These are phyloP conservation scores for Chalciporus piperatus DNA, from an alignment of 768 basidiomycete genomes.

Conservation along the genomic window DNA sequence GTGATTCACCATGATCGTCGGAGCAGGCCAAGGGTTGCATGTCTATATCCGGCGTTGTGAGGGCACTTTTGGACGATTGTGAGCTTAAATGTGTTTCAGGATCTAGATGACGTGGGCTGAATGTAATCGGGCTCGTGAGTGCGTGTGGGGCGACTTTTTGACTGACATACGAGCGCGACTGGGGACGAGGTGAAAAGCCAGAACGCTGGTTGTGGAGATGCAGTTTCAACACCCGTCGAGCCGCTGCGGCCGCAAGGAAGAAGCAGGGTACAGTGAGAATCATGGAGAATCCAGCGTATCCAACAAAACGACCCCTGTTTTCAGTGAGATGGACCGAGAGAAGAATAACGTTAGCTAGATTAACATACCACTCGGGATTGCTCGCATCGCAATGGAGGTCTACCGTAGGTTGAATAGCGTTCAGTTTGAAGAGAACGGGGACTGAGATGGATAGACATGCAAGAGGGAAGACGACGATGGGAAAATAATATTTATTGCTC, in stretches of 20 bases:
- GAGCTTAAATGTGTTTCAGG: neutral
- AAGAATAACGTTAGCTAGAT: neutral
- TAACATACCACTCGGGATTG: constrained; percentile 54
- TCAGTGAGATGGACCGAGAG: constrained; percentile 3
- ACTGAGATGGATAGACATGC: constrained; percentile 42
- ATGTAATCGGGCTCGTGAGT: constrained; percentile 16
- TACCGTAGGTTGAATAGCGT: constrained; percentile 46
- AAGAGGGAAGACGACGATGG: constrained; percentile 49
- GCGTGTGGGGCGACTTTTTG: neutral
- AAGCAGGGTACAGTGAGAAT: constrained; percentile 51
- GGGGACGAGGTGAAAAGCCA: neutral
- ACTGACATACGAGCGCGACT: no score
- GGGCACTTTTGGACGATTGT: neutral
- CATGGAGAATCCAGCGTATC: constrained; percentile 58
- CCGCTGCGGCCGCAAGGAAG: constrained; percentile 37
- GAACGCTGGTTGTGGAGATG: constrained; percentile 21
- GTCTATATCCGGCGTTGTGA: neutral
- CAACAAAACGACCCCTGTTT: constrained; percentile 59
- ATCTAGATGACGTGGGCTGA: constrained; percentile 12
- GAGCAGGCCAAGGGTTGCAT: no score
- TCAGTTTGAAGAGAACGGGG: constrained; percentile 41
- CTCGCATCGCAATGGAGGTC: constrained; percentile 60
- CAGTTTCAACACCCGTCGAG: constrained; percentile 14
- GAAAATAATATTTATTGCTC: constrained; percentile 43
- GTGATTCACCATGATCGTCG: neutral